phyloP scores from a whole-genome alignment of 768 basidiomycete species.

The Lactifluus piperatus region DNA sequence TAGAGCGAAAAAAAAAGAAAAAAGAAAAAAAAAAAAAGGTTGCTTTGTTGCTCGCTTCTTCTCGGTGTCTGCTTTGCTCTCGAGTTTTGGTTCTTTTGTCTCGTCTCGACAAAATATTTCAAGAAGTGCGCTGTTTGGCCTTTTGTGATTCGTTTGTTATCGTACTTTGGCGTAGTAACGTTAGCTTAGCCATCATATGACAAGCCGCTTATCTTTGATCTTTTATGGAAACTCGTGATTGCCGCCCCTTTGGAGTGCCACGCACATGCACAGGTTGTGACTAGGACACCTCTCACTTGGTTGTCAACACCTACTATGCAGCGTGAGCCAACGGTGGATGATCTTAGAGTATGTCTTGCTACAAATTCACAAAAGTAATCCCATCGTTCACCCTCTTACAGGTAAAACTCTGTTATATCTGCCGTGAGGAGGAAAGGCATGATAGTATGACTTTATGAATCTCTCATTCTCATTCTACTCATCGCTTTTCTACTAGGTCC shows the following conservation, averaged over 20 bases:
- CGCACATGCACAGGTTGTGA: no score
- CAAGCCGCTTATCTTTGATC: no score
- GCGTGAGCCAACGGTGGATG: conserved; percentile 27
- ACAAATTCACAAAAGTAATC: not conserved
- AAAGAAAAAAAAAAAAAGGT: conserved; percentile 30
- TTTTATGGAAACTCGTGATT: no score
- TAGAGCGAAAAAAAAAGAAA: no score
- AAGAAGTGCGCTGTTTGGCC: conserved; percentile 1
- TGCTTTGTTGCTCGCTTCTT: not conserved
- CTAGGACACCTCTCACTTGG: no score
- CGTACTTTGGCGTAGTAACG: no score
- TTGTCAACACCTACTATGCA: no score
- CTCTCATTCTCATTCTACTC: not conserved
- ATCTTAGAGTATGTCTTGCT: conserved; percentile 24
- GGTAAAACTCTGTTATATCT: conserved; percentile 77
- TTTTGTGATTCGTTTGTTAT: not conserved
- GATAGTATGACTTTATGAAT: conserved; percentile 31
- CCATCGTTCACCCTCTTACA: conserved; percentile 14
- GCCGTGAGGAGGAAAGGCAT: conserved; percentile 58
- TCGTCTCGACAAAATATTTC: not conserved
- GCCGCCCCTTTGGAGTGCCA: no score
- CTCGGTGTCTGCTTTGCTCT: not conserved
- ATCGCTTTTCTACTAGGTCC: conserved; percentile 29
- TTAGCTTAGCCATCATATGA: no score
- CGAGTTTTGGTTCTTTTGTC: conserved; percentile 4